Percentiles rank a stretch among this genome's conserved stretches.
Evolutionary conservation across 768 basidiomycete genomes (phyloP).

Genomic region (Pleurotus citrinopileatus): DNA sequence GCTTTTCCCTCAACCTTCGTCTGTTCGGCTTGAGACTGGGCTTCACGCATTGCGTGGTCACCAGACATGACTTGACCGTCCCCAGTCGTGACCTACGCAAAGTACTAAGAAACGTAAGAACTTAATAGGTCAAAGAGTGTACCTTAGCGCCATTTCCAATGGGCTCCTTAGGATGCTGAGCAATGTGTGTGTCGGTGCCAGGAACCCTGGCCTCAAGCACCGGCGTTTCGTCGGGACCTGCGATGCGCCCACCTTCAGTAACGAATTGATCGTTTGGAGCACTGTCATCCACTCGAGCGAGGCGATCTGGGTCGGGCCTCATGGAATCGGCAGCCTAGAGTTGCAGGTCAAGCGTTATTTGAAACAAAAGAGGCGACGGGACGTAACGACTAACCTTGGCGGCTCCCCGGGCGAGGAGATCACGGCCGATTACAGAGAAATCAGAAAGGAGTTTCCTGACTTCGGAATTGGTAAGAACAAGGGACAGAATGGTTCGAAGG

Average conservation of each 20-base stretch:
- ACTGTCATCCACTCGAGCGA: conserved; percentile 66
- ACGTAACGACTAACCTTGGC: conserved; percentile 35
- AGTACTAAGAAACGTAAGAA: background rate
- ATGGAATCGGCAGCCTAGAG: conserved; percentile 53
- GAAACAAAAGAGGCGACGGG: background rate
- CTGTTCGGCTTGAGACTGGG: background rate
- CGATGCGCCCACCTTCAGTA: conserved; percentile 35
- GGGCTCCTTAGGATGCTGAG: conserved; percentile 50
- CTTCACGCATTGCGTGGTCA: conserved; percentile 19
- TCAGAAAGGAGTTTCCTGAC: conserved; percentile 86
- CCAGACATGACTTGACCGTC: conserved; percentile 29
- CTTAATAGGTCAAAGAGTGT: too few relatives aligned
- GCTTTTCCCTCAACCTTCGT: background rate
- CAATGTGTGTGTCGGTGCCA: conserved; percentile 25
- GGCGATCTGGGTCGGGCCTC: conserved; percentile 60
- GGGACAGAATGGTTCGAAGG: conserved; percentile 81
- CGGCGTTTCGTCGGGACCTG: conserved; percentile 30
- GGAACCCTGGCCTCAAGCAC: conserved; percentile 29
- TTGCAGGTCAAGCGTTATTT: too few relatives aligned
- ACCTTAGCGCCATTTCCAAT: conserved; percentile 25
- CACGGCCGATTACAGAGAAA: conserved; percentile 74
- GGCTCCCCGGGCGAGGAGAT: conserved; percentile 75
- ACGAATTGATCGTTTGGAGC: conserved; percentile 69
- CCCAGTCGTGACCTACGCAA: conserved; percentile 13
- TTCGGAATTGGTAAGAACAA: conserved; percentile 91